Base-by-base conservation (phyloP, 371 early-diverging fungal genomes). In the Enterocytospora artemiae region DNA sequence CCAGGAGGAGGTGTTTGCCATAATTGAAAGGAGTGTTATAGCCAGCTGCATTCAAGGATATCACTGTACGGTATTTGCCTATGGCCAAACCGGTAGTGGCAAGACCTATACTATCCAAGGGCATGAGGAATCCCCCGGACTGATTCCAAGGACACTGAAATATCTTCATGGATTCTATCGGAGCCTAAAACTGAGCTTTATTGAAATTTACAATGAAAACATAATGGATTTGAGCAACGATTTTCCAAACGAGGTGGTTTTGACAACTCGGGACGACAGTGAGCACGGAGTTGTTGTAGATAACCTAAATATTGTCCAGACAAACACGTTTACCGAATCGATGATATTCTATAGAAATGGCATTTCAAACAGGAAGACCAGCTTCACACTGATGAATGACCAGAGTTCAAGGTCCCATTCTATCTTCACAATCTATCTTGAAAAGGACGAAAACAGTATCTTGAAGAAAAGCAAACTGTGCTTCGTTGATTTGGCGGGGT, bases 401-500 rank as follows among this genome's bases (percentile, higher is more conserved):
- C 76, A 84, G 14, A 84, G 84, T 28, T 82, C 82, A 7, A 76
- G 86, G 28, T 73, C 74, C 60, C 85, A 85, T 64, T 82, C 83
- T 57, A 69, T 85, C 1, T 82, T 85, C 63, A 84, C 82, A 27
- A 72, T 85, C 14, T 63, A 65, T 28, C 53, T 84, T 69, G 88
- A 90, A 28, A 59, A 70, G 18, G 46, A 65, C 33, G 43, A 61
- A 12, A 76, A 73, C 16, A 78, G 72, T 45, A 65, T 66, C 28
- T 65, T 79, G 14, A 74, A 81, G 39, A 55, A 76, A 46, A 76
- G 80, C 28, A 83, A 82, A 62, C 69, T 86, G 39, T 83, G 82
- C 65, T 66, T 86, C 43, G 84, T 86, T 18, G 86, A 86, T 81
- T 70, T 86, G 31, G 86, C 86, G 41, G 86, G 86, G 72, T 85